A percentile compares a stretch with the other conserved stretches of the same genome.
Evolutionary conservation across 495 filamentous ascomycete genomes (phyloP).

Genomic region (Evansstolkia leycettana): DNA sequence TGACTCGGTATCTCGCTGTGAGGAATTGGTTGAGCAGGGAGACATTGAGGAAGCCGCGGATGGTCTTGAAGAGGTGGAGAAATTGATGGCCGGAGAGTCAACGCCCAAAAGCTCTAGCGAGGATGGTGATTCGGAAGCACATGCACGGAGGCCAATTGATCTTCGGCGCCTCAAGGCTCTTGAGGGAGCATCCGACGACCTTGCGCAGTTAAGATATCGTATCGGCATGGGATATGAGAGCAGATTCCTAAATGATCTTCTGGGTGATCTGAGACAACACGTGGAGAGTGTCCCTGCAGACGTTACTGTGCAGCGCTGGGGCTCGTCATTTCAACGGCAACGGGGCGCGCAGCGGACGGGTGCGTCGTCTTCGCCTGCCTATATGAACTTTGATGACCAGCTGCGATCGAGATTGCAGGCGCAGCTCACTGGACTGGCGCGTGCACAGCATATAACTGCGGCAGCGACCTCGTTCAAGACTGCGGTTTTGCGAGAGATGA

Average conservation of each 20-base stretch:
- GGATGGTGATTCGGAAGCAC: conserved; percentile 12
- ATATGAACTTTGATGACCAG: conserved; percentile 54
- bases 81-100: conserved; percentile 58
- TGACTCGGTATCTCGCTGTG: conserved; percentile 61
- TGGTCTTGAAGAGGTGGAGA: conserved; percentile 63
- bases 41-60: conserved; percentile 69
- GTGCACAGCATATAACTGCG: conserved; percentile 61
- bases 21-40: conserved; percentile 68
- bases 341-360: conserved; percentile 55
- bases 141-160: conserved; percentile 40
- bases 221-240: conserved; percentile 82
- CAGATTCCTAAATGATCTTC: conserved; percentile 64
- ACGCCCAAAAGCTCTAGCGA: conserved; percentile 13
- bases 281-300: conserved; percentile 58
- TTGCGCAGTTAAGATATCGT: conserved; percentile 59
- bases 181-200: conserved; percentile 64
- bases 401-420: conserved; percentile 55
- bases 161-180: conserved; percentile 68
- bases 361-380: conserved; percentile 57
- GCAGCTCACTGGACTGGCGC: conserved; percentile 64
- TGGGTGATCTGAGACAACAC: conserved; percentile 72
- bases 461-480: conserved; percentile 81
- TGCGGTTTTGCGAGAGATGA: conserved; percentile 76
- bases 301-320: conserved; percentile 71
- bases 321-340: conserved; percentile 45